Percentiles rank a stretch among this genome's conserved stretches.
These are phyloP conservation scores for Linum trigynum DNA, from an alignment of 345 rosid species.

Conservation along the genomic window DNA sequence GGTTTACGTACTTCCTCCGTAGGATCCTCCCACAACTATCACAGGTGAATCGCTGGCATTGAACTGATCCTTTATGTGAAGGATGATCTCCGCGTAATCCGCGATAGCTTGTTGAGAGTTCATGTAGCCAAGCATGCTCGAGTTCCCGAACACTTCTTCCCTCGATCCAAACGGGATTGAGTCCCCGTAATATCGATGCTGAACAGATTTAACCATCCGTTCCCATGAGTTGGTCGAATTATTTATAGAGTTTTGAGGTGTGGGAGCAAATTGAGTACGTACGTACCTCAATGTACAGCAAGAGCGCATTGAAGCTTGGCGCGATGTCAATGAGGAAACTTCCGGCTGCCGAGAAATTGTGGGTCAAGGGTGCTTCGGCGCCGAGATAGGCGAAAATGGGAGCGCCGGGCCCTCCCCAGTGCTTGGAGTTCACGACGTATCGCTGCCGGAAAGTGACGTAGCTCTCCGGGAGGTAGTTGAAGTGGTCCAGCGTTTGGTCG, in stretches of 20 bases:
- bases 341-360: not conserved
- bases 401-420: conserved; percentile 14
- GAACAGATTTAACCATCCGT: not conserved
- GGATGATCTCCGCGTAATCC: conserved; percentile 23
- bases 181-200: conserved; percentile 28
- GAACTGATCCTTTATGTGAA: conserved; percentile 20
- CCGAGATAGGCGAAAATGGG: conserved; percentile 17
- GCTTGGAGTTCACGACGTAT: conserved; percentile 15
- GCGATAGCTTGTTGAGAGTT: conserved; percentile 28
- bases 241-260: too few relatives aligned
- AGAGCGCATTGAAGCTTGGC: conserved; percentile 17
- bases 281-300: conserved; percentile 24
- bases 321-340: conserved; percentile 14
- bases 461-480: conserved; percentile 21
- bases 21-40: conserved; percentile 27
- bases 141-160: conserved; percentile 16
- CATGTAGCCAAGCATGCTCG: conserved; percentile 22
- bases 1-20: conserved; percentile 22
- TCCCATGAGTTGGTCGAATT: too few relatives aligned
- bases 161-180: conserved; percentile 25
- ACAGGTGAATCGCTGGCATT: conserved; percentile 20
- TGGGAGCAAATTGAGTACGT: too few relatives aligned
- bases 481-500: conserved; percentile 28
- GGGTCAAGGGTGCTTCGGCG: conserved; percentile 7
- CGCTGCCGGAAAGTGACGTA: conserved; percentile 15